A percentile compares a stretch with the other conserved stretches of the same genome.
These are phyloP conservation scores for Eutrema salsugineum DNA, from an alignment of 441 rosid genomes.

Conservation along the genomic window DNA sequence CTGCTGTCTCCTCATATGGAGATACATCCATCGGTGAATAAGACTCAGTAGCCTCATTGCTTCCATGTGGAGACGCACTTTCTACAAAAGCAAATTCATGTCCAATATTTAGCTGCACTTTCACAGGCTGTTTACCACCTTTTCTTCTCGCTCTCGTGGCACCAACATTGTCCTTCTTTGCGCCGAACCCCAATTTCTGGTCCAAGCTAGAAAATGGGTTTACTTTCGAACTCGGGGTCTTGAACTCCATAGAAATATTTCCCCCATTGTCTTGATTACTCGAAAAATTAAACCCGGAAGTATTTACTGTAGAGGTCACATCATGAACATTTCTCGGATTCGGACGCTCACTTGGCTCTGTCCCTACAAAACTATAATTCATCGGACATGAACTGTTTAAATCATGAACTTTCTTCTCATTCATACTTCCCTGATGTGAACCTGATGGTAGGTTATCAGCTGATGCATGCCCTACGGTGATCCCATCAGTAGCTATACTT, in stretches of 20 bases:
- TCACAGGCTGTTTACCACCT: slow-evolving; percentile 61
- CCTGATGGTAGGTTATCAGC: slow-evolving; percentile 23
- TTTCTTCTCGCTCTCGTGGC: slow-evolving; percentile 49
- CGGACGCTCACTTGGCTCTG: slow-evolving; percentile 24
- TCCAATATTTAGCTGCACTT: slow-evolving; percentile 48
- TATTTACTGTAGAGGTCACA: slow-evolving; percentile 32
- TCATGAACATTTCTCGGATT: slow-evolving; percentile 30
- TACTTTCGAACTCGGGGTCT: slow-evolving; percentile 45
- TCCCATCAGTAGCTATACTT: slow-evolving; percentile 33
- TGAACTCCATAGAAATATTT: slow-evolving; percentile 50
- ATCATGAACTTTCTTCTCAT: slow-evolving; percentile 24
- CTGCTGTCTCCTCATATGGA: slow-evolving; percentile 54
- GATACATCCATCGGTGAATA: slow-evolving; percentile 92
- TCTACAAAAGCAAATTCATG: slow-evolving; percentile 50
- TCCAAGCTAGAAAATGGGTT: slow-evolving; percentile 42
- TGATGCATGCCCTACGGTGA: slow-evolving; percentile 30
- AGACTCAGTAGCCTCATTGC: slow-evolving; percentile 52
- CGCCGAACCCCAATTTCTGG: slow-evolving; percentile 55
- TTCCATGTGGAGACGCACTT: slow-evolving; percentile 35
- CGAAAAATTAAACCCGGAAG: slow-evolving; percentile 38
- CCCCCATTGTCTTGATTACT: slow-evolving; percentile 37
- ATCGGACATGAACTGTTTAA: slow-evolving; percentile 23
- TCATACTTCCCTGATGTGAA: slow-evolving; percentile 28
- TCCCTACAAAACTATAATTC: slow-evolving; percentile 37
- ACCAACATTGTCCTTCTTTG: slow-evolving; percentile 47